phyloP scores from a whole-genome alignment of 495 filamentous ascomycete species.

The Penicillium chermesinum region DNA sequence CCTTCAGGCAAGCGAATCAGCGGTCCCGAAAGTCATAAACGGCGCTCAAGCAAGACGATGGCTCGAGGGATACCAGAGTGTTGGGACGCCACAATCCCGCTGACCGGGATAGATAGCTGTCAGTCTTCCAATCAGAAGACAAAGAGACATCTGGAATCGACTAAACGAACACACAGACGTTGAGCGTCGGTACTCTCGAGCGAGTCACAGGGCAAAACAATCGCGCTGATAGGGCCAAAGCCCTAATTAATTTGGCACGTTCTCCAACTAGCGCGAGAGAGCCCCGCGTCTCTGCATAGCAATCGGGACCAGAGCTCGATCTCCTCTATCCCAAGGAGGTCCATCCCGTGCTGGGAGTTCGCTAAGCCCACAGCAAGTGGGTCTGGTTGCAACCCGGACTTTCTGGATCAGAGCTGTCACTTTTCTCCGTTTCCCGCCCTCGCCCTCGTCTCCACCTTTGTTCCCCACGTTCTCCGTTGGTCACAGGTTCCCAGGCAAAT shows the following conservation, averaged over 20 bases:
- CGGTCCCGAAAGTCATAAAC: conserved; percentile 1
- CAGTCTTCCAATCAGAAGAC: conserved; percentile 25
- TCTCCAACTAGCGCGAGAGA: not conserved
- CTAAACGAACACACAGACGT: conserved; percentile 19
- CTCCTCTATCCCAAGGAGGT: not conserved
- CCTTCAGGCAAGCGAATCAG: conserved; percentile 5
- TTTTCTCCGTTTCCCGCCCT: conserved; percentile 23
- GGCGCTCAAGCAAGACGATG: conserved; percentile 23
- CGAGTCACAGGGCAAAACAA: conserved; percentile 16
- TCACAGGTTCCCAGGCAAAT: not conserved
- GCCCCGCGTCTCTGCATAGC: not conserved
- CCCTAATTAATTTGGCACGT: conserved; percentile 17
- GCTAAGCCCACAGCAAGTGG: conserved; percentile 7
- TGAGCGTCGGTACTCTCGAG: conserved; percentile 7
- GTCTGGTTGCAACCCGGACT: conserved; percentile 1
- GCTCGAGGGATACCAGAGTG: conserved; percentile 28
- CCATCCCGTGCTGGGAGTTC: conserved; percentile 10
- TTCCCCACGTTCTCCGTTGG: conserved; percentile 18
- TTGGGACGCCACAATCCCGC: conserved; percentile 32
- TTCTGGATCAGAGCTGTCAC: conserved; percentile 37
- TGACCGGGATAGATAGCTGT: conserved; percentile 36
- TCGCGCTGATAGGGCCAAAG: conserved; percentile 7
- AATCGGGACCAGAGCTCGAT: not conserved
- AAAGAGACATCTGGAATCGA: conserved; percentile 21
- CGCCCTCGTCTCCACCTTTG: conserved; percentile 14